These are phyloP conservation scores for Diplodia seriata DNA, from an alignment of 2,329 filamentous ascomycete species.

Conservation along the genomic window DNA sequence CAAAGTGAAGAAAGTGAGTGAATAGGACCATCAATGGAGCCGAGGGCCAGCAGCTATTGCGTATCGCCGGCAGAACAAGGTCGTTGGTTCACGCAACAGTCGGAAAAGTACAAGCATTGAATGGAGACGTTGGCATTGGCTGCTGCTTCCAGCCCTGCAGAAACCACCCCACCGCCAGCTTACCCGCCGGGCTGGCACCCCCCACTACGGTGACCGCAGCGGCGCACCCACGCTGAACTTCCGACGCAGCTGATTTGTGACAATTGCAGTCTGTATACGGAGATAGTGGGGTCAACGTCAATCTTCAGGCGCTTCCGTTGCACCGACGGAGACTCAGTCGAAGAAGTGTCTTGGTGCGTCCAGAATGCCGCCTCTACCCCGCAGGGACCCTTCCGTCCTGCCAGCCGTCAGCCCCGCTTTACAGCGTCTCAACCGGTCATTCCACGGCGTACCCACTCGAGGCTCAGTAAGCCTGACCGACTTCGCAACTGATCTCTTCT, in stretches of 20 bases:
- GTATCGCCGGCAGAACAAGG: too few species aligned
- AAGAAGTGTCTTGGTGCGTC: too few species aligned
- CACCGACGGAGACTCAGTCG: background rate
- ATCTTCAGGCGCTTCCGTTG: conserved; percentile 4
- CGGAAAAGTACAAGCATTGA: too few species aligned
- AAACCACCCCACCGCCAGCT: background rate
- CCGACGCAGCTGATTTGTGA: background rate
- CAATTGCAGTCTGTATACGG: too few species aligned
- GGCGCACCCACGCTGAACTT: conserved; percentile 19
- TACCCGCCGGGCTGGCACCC: background rate
- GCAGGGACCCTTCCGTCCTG: background rate
- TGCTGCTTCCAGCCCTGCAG: too few species aligned
- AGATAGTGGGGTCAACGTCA: background rate
- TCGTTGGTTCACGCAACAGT: too few species aligned
- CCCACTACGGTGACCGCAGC: conserved; percentile 12
- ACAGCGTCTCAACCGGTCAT: background rate
- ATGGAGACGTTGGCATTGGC: too few species aligned
- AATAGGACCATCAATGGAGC: too few species aligned
- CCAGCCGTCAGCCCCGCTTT: conserved; percentile 3
- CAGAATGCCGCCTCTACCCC: conserved; percentile 1
- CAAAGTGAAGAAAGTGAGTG: too few species aligned
- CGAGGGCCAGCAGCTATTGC: too few species aligned
- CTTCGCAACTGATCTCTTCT: conserved; percentile 5
- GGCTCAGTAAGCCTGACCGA: background rate
- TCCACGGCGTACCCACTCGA: conserved; percentile 13